These are phyloP conservation scores for Apophysomyces ossiformis DNA, from an alignment of 371 early-diverging fungal genomes.

Conservation along the genomic window DNA sequence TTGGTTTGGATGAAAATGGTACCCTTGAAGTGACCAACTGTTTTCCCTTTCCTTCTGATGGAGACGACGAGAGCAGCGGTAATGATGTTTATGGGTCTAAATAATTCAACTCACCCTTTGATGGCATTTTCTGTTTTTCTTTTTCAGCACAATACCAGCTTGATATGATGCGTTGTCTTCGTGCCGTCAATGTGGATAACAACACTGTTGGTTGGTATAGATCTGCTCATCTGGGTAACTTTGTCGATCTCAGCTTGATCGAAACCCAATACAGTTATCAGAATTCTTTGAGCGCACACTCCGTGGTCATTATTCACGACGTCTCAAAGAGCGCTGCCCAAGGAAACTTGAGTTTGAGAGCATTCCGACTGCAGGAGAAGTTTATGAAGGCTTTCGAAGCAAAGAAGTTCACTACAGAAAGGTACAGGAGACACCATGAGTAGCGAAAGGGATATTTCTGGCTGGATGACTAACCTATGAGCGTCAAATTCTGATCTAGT, in stretches of 20 bases:
- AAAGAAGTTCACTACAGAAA: constrained; percentile 87
- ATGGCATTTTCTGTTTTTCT: not conserved
- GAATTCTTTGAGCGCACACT: constrained; percentile 79
- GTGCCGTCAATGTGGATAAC: constrained; percentile 93
- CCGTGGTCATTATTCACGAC: constrained; percentile 92
- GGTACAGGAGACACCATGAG: constrained; percentile 34
- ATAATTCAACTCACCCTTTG: too few species aligned
- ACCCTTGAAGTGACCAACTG: constrained; percentile 90
- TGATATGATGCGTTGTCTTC: constrained; percentile 91
- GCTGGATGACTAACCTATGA: not conserved
- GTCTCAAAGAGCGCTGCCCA: constrained; percentile 79
- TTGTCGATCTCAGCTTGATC: constrained; percentile 89
- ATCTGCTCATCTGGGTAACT: constrained; percentile 86
- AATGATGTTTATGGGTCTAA: constrained; percentile 8
- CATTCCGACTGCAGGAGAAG: constrained; percentile 83
- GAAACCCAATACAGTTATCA: constrained; percentile 93
- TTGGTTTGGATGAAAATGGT: constrained; percentile 85
- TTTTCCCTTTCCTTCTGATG: constrained; percentile 80
- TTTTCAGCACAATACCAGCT: constrained; percentile 84
- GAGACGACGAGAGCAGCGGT: constrained; percentile 56
- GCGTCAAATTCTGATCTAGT: constrained; percentile 19
- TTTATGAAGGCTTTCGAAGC: constrained; percentile 87
- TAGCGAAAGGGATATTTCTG: not conserved
- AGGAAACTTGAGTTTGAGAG: constrained; percentile 87
- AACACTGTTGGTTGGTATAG: constrained; percentile 98